Base-by-base conservation (phyloP, 495 filamentous ascomycete species). In the Podospora sp. region DNA sequence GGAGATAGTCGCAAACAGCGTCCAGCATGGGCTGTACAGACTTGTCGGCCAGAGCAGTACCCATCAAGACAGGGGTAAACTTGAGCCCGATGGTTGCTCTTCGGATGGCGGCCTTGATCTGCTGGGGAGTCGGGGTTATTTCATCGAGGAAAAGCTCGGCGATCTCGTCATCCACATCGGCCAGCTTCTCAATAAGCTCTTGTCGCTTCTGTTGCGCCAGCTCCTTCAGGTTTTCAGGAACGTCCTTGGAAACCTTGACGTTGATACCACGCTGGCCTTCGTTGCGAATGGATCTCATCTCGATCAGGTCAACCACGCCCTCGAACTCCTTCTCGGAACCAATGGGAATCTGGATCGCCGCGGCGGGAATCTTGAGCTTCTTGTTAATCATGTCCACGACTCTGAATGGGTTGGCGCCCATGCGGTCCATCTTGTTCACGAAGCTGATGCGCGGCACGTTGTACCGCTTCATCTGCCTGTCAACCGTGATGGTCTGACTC, bases 361-460 rank as follows among this genome's bases (percentile, higher is more conserved):
- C 96, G 0, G 96, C 96, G 6, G 91, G 88, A 18, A 99, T 86
- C 79, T 92, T 91, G 60, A 99, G 86, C 80, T 98, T 98, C 71
- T 87, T 86, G 79, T 96, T 97, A 82, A 99, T 97, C 83, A 97
- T 92, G 24, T 98, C 95, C 55, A 98, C 88, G 1, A 93, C 93
- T 81, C 96, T 97, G 88, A 95, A 99, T 2, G 96, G 96, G 76
- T 99, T 98, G 65, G 96, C 92, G 58, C 96, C 96, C 89, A 97
- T 97, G 65, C 96, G 92, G 74, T 99, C 96, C 96, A 99, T 99
- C 86, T 99, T 99, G 83, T 99, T 99, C 71, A 99, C 85, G 76
- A 99, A 99, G 64, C 90, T 94, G 72, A 99, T 91, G 68, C 96
- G 85, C 36, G 96, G 96, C 60, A 99, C 88, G 74, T 97, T 96